Percentiles rank a stretch among this genome's conserved stretches.
Evolutionary conservation across 2,329 filamentous ascomycete genomes (phyloP).

Genomic region (Talaromyces sp.): DNA sequence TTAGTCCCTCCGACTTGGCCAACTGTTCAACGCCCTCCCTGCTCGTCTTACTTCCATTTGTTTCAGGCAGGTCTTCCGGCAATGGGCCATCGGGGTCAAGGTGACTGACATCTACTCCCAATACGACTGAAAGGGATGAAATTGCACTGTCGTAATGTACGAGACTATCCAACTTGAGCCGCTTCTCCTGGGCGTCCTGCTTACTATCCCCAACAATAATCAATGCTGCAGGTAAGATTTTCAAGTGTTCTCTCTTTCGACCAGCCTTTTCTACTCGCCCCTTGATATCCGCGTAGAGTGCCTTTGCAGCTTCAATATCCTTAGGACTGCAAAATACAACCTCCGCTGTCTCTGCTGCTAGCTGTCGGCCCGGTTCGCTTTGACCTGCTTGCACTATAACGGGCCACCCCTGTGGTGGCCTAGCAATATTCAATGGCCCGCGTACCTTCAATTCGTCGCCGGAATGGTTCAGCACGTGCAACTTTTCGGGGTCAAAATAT

Average conservation of each 20-base stretch:
- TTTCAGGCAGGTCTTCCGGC: slow-evolving; percentile 48
- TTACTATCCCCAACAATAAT: slow-evolving; percentile 48
- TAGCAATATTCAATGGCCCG: slow-evolving; percentile 50
- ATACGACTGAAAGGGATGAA: slow-evolving; percentile 46
- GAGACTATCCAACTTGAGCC: slow-evolving; percentile 47
- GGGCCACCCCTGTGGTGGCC: slow-evolving; percentile 52
- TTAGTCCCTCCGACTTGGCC: slow-evolving; percentile 43
- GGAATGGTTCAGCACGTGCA: slow-evolving; percentile 50
- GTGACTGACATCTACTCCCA: slow-evolving; percentile 45
- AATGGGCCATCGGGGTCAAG: slow-evolving; percentile 49
- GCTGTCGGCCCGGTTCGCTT: slow-evolving; percentile 48
- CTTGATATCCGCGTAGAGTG: slow-evolving; percentile 50
- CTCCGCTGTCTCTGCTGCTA: slow-evolving; percentile 52
- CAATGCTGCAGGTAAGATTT: slow-evolving; percentile 50
- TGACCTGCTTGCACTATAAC: slow-evolving; percentile 54
- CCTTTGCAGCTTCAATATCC: slow-evolving; percentile 44
- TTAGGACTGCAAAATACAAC: slow-evolving; percentile 49
- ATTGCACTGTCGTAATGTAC: slow-evolving; percentile 54
- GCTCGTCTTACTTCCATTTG: slow-evolving; percentile 50
- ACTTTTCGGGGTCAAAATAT: slow-evolving; percentile 48
- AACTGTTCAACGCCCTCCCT: slow-evolving; percentile 44
- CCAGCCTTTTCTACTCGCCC: slow-evolving; percentile 43
- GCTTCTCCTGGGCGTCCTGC: slow-evolving; percentile 47
- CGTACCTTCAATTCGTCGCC: slow-evolving; percentile 46
- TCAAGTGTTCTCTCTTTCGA: slow-evolving; percentile 44